A percentile compares a stretch with the other conserved stretches of the same genome.
phyloP scores from a whole-genome alignment of 345 rosid species.

The Rhizophora mangle region DNA sequence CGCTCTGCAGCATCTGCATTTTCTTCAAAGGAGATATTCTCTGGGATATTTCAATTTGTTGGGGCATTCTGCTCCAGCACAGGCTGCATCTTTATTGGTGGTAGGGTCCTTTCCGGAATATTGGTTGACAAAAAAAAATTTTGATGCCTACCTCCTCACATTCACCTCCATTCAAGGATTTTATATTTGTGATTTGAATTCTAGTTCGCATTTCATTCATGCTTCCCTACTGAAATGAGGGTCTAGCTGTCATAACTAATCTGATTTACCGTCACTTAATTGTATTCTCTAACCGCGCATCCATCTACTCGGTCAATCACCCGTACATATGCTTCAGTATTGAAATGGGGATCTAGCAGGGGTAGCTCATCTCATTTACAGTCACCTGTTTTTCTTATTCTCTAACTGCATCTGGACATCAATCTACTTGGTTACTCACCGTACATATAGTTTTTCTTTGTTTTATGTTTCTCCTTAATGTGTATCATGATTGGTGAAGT shows the following conservation, averaged over 20 bases:
- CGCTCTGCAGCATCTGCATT: conserved; percentile 77
- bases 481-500: too few species aligned
- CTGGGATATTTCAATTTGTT: conserved; percentile 83
- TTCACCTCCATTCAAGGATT: conserved; percentile 56
- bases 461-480: background rate
- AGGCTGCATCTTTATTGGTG: conserved; percentile 77
- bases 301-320: too few species aligned
- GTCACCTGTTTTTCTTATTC: background rate
- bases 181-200: too few species aligned
- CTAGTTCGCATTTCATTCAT: too few species aligned
- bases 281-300: too few species aligned
- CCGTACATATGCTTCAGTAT: too few species aligned
- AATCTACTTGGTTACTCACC: background rate
- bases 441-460: background rate
- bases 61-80: conserved; percentile 96
- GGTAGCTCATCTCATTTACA: background rate
- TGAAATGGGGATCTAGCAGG: too few species aligned
- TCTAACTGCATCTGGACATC: background rate
- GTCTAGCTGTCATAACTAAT: too few species aligned
- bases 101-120: conserved; percentile 86
- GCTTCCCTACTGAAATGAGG: too few species aligned
- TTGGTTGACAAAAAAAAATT: conserved; percentile 78
- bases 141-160: conserved; percentile 59
- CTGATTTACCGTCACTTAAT: too few species aligned
- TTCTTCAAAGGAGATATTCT: conserved; percentile 80